Conservation (phyloP, 2,329 filamentous ascomycete species). For the Fusarium succisae region DNA sequence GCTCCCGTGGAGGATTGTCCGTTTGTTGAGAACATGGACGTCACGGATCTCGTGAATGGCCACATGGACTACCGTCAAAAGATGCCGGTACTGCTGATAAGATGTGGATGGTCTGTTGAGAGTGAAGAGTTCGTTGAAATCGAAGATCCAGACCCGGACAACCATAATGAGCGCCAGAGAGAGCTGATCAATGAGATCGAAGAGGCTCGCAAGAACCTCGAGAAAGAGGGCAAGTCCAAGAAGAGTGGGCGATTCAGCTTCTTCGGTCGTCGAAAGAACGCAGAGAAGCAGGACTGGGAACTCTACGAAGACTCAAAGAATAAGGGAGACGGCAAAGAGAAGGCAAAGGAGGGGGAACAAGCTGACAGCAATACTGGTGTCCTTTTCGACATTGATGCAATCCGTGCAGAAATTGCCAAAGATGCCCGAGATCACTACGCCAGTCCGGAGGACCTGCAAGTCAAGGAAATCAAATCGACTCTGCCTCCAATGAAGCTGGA, state of each 20-base stretch:
- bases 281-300: constrained; percentile 90
- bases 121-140: constrained; percentile 96
- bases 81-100: constrained; percentile 87
- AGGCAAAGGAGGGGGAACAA: constrained; percentile 47
- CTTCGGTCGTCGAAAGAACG: constrained; percentile 84
- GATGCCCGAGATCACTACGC: constrained; percentile 67
- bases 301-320: constrained; percentile 78
- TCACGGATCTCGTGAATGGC: constrained; percentile 84
- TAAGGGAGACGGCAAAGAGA: constrained; percentile 49
- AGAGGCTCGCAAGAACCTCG: constrained; percentile 86
- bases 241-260: constrained; percentile 72
- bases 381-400: constrained; percentile 95
- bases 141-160: constrained; percentile 95
- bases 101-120: constrained; percentile 90
- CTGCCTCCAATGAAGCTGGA: constrained; percentile 89
- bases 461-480: constrained; percentile 87
- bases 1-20: constrained; percentile 78
- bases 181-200: constrained; percentile 98
- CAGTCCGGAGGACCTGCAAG: constrained; percentile 58
- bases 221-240: constrained; percentile 77
- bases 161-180: constrained; percentile 85
- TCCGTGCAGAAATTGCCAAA: constrained; percentile 82
- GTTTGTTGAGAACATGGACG: constrained; percentile 88
- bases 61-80: constrained; percentile 97
- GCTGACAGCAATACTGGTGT: constrained; percentile 68